These are phyloP conservation scores for Neurospora tetraspora DNA, from an alignment of 495 filamentous ascomycete genomes.

Conservation along the genomic window DNA sequence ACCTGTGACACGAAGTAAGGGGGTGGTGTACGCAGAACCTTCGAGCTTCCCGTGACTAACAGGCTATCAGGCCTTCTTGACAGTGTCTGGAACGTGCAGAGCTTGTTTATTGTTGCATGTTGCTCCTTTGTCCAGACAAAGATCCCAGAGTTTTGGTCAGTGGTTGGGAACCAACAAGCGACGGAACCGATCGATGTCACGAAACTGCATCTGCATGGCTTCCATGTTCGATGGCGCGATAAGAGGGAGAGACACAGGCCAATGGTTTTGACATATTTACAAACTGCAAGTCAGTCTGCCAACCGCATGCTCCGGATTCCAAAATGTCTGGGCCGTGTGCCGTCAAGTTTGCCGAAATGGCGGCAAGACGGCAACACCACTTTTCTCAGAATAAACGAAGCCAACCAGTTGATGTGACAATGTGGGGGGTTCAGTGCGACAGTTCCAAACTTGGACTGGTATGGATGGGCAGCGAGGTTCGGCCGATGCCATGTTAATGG, in stretches of 20 bases:
- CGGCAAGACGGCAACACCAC: not conserved
- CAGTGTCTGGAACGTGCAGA: not conserved
- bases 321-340: not conserved
- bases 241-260: slow-evolving; percentile 9
- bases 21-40: not conserved
- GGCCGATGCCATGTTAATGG: too few species aligned
- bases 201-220: slow-evolving; percentile 7
- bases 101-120: slow-evolving; percentile 2
- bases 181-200: slow-evolving; percentile 6
- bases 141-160: slow-evolving; percentile 7
- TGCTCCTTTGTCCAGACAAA: not conserved
- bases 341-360: not conserved
- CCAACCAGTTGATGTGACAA: not conserved
- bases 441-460: not conserved
- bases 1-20: not conserved
- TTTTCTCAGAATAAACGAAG: not conserved
- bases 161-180: slow-evolving; percentile 11
- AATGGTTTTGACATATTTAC: slow-evolving; percentile 6
- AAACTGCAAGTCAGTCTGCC: slow-evolving; percentile 1
- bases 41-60: not conserved
- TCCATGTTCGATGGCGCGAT: slow-evolving; percentile 13
- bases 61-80: not conserved
- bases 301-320: slow-evolving; percentile 4
- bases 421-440: not conserved
- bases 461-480: not conserved